phyloP scores from a whole-genome alignment of 2,329 filamentous ascomycete species.

The Sporothrix brasiliensis region DNA sequence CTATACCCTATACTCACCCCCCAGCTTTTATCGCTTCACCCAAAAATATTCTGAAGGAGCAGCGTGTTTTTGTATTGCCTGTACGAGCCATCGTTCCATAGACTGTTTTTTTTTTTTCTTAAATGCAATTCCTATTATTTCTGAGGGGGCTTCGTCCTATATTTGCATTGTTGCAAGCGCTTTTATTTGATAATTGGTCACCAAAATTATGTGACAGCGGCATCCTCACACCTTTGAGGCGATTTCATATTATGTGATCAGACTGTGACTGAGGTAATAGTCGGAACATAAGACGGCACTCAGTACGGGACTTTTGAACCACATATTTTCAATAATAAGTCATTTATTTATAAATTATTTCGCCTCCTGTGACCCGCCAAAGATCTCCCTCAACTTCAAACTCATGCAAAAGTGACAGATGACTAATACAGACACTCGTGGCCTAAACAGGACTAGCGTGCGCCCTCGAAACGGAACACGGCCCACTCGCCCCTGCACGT shows the following conservation, averaged over 20 bases:
- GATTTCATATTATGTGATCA: too few species aligned
- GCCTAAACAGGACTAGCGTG: background rate
- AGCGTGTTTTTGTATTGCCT: background rate
- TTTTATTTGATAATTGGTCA: background rate
- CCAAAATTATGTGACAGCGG: too few species aligned
- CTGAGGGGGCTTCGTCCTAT: background rate
- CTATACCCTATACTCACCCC: background rate
- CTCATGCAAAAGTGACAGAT: background rate
- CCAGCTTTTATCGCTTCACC: background rate
- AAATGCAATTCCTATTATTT: conserved; percentile 13
- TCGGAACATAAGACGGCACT: too few species aligned
- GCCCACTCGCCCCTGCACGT: background rate
- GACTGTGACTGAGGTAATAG: too few species aligned
- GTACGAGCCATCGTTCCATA: background rate
- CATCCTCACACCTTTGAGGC: too few species aligned
- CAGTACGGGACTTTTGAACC: too few species aligned
- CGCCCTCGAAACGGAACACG: background rate
- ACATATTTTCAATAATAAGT: too few species aligned
- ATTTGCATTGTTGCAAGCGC: background rate
- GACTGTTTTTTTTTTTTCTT: conserved; percentile 8
- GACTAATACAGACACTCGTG: background rate
- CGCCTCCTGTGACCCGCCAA: too few species aligned
- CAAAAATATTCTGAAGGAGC: conserved; percentile 4
- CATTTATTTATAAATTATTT: too few species aligned
- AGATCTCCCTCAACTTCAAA: too few species aligned